phyloP scores from a whole-genome alignment of 2,329 filamentous ascomycete genomes.

The Lachnellula occidentalis region DNA sequence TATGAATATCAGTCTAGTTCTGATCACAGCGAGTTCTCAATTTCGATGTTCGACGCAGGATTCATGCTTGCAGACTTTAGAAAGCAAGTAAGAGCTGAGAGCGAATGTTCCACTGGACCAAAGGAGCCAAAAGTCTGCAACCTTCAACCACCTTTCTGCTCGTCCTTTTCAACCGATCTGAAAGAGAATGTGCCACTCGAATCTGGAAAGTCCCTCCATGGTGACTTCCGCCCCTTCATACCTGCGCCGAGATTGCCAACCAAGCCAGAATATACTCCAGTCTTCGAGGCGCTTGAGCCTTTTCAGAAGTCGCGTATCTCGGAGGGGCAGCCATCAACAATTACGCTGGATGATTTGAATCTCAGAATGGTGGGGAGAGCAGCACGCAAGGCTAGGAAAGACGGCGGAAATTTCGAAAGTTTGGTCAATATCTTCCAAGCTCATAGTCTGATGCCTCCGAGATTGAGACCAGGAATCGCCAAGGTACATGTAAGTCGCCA shows the following conservation, averaged over 20 bases:
- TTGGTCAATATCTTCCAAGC: constrained; percentile 22
- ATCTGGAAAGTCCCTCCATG: background rate
- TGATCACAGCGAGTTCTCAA: background rate
- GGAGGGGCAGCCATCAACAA: background rate
- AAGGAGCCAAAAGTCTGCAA: background rate
- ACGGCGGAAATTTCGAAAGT: constrained; percentile 9
- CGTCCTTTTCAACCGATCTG: no score
- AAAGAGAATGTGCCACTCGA: no score
- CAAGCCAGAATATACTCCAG: background rate
- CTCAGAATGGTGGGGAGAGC: constrained; percentile 11
- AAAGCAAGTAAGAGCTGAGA: background rate
- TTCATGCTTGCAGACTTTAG: background rate
- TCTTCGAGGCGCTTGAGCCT: background rate
- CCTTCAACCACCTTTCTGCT: background rate
- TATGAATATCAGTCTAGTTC: background rate
- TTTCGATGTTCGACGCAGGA: background rate
- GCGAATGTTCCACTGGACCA: no score
- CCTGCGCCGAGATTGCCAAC: background rate
- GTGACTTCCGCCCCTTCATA: background rate
- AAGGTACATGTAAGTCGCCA: no score
- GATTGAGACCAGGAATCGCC: background rate
- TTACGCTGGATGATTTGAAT: constrained; percentile 9
- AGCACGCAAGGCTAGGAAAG: background rate
- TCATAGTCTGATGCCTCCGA: constrained; percentile 14
- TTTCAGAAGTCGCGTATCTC: background rate